Evolutionary conservation across 768 basidiomycete species (phyloP).

Genomic region (Fomitopsis serialis): DNA sequence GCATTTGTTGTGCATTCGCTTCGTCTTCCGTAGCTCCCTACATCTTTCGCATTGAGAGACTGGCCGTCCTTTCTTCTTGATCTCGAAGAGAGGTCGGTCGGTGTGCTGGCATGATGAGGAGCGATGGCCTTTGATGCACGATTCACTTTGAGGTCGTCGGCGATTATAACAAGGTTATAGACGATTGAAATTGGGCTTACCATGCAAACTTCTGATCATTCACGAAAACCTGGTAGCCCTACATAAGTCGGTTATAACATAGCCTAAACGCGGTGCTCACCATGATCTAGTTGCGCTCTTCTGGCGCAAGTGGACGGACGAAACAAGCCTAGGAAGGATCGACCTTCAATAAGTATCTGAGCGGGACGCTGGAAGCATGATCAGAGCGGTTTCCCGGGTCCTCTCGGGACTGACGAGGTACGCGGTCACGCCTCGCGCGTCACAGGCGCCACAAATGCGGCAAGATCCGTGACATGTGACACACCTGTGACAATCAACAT

Average conservation of each 20-base stretch:
- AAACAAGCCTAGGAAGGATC: not conserved
- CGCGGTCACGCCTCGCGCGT: not conserved
- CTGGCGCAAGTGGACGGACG: not conserved
- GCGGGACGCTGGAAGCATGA: not conserved
- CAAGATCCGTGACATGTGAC: not conserved
- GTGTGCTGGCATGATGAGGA: conserved; percentile 85
- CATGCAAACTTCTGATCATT: conserved; percentile 74
- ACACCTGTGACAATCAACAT: not conserved
- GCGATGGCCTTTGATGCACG: conserved; percentile 93
- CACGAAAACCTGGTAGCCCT: conserved; percentile 53
- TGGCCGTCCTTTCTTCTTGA: conserved; percentile 91
- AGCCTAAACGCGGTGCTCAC: not conserved
- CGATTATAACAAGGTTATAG: not conserved
- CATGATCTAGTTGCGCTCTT: not conserved
- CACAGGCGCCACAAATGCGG: not conserved
- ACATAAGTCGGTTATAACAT: not conserved
- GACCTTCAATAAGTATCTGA: not conserved
- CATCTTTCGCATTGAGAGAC: conserved; percentile 87
- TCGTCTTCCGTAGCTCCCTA: conserved; percentile 74
- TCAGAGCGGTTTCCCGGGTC: not conserved
- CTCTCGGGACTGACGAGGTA: not conserved
- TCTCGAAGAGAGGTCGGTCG: conserved; percentile 86
- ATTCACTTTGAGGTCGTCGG: conserved; percentile 48
- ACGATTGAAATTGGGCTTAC: conserved; percentile 31
- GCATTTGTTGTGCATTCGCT: conserved; percentile 79